Conservation (phyloP, 257 asterid species). For the Plantago ovata region DNA sequence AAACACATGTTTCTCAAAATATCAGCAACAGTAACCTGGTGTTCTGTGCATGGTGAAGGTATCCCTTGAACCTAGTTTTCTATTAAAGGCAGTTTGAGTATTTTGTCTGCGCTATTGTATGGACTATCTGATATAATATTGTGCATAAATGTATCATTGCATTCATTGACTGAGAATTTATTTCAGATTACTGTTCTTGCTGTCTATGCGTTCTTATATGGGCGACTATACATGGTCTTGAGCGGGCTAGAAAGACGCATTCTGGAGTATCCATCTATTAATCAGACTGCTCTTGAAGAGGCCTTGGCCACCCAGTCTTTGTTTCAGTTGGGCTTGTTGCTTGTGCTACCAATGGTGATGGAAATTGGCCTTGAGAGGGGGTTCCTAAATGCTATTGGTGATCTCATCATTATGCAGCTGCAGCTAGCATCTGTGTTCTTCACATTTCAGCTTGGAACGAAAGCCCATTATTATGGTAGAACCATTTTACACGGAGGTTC, state of each 20-base stretch:
- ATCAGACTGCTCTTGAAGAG: constrained; percentile 72
- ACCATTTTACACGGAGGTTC: constrained; percentile 94
- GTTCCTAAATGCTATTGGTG: constrained; percentile 87
- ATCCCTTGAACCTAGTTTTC: no score
- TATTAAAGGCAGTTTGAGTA: neutral
- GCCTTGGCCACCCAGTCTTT: constrained; percentile 89
- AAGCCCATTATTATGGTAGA: constrained; percentile 86
- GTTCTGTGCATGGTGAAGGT: no score
- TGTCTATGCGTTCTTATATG: constrained; percentile 80
- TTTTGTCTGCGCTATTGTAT: neutral
- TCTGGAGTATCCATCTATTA: constrained; percentile 60
- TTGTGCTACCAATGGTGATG: constrained; percentile 96
- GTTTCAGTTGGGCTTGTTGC: constrained; percentile 83
- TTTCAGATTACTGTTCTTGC: constrained; percentile 85
- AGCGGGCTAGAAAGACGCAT: constrained; percentile 87
- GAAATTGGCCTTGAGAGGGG: constrained; percentile 96
- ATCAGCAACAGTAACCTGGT: no score
- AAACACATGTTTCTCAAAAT: no score
- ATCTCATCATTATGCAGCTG: constrained; percentile 87
- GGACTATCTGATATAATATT: neutral
- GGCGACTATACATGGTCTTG: constrained; percentile 84
- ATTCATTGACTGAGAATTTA: constrained; percentile 17
- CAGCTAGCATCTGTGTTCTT: constrained; percentile 97
- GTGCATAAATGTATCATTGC: neutral
- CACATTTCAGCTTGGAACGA: constrained; percentile 95